Base-by-base conservation (phyloP, 2,329 filamentous ascomycete genomes). In the Exophiala xenobiotica region DNA sequence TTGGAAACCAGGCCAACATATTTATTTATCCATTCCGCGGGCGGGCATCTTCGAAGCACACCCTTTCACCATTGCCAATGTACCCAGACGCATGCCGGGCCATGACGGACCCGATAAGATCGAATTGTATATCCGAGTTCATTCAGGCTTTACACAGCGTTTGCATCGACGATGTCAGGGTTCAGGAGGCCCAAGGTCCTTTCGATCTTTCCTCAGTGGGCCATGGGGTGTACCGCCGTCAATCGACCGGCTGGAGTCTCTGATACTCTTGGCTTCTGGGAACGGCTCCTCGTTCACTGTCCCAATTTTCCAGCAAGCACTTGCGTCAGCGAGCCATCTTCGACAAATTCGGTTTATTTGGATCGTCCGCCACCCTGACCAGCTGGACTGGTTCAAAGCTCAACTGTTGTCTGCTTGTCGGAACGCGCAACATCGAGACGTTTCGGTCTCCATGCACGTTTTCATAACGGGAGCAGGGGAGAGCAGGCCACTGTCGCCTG, bases 1-100 rank as follows among this genome's bases (percentile, higher is more conserved):
- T 11, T 87, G 83, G 83, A 72, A 67, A 23, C 74, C 83, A 2
- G 83, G 83, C 1, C 82, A 86, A 54, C 82, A 86, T 62, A 72
- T 74, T 16, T 81, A 80, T 1, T 66, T 86, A 2, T 43, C 47
- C 19, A 51, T 54, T 18, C 52, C 52, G 26, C 52, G 52, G 2
- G 48, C 40, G 2, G 52, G 52, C 9, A 35, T 51, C 6, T 14
- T 54, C 16, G 80, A 85, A 61, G 78, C 77, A 18, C 83, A 87
- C 57, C 83, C 83, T 0, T 86, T 86, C 61, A 86, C 81, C 1
- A 81, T 86, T 53, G 70, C 78, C 2, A 81, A 52, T 20, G 19
- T 53, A 11, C 46, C 53, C 14, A 50, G 26, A 20, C 43, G 41
- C 4, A 35, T 46, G 14, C 40, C 42, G 7, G 46, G 45, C 18